phyloP scores from a whole-genome alignment of 495 filamentous ascomycete species.

The Elaphomyces granulatus region DNA sequence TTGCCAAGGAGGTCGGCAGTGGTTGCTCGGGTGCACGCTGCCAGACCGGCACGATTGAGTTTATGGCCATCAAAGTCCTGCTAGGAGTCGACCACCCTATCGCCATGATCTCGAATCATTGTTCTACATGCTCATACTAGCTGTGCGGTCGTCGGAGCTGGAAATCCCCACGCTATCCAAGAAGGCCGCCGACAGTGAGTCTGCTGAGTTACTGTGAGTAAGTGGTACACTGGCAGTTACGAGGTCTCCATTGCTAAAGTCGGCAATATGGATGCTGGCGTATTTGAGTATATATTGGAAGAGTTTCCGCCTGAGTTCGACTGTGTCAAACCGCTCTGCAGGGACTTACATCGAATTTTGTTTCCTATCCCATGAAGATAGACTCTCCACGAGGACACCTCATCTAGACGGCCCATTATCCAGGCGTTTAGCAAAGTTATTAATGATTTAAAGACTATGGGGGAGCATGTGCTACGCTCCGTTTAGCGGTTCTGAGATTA shows the following conservation, averaged over 20 bases:
- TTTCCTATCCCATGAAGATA: too few relatives aligned
- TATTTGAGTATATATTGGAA: not conserved
- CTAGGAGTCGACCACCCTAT: not conserved
- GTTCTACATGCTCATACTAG: not conserved
- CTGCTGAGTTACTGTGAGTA: not conserved
- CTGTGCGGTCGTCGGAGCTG: not conserved
- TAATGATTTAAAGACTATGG: too few relatives aligned
- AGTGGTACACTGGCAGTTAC: not conserved
- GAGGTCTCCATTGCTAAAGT: not conserved
- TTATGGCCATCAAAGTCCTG: not conserved
- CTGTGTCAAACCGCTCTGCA: not conserved
- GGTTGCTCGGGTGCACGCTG: not conserved
- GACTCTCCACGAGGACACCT: too few relatives aligned
- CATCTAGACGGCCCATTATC: too few relatives aligned
- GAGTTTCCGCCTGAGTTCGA: not conserved
- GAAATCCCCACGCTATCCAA: slow-evolving; percentile 88
- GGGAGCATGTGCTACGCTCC: too few relatives aligned
- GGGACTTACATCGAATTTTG: not conserved
- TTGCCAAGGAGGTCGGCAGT: not conserved
- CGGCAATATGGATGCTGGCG: not conserved
- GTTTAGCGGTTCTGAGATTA: too few relatives aligned
- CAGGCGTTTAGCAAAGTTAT: too few relatives aligned
- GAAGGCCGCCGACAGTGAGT: slow-evolving; percentile 81
- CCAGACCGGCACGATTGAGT: not conserved
- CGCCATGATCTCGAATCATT: not conserved